Evolutionary conservation across 345 rosid genomes (phyloP), one percentile per base, ranked within the genome.

Genomic region (Gossypium australe): DNA sequence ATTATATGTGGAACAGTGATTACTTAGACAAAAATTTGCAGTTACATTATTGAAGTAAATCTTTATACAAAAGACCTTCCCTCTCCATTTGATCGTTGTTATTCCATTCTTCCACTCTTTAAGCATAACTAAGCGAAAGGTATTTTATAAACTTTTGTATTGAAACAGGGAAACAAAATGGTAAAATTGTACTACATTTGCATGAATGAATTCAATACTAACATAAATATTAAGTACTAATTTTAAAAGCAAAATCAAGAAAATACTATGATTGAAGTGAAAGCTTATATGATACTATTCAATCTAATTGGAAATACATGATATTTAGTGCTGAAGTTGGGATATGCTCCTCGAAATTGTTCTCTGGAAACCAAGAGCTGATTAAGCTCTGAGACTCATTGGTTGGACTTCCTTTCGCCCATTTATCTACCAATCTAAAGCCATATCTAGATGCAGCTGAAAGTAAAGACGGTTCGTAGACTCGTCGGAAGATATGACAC

Each of bases 401-500:
- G 12, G 67, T 75, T 7, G 75, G 17, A 58, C 78, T 76, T 74
- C 74, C 81, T 2, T 72, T 9, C 3, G 87, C 86, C 97, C 98
- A 94, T 71, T 80, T 86, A 72, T 89, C 95, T 10, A 80, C 89
- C 70, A 94, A 82, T 78, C 52, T 78, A 80, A 92, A 94, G 57
- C 93, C 98, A 67, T 62, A 83, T 80, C 75, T 80, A 43, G 85
- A 80, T 17, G 98, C 97, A 52, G 91, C 89, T 29, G 87, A 81
- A 25, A 92, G 82, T 6, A 91, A 79, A 14, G 87, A 88, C 5
- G 82, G 80, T 80, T 94, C 98, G 79, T 91, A 97, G 22, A 91
- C 98, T 70, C 84, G 85, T 25, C 95, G 92, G 9, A 92, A 77
- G 73, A 91, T 74, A 75, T 92, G 97, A 70, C 95, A 92, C 9